These are phyloP conservation scores for Nectriaceae sp. DNA, from an alignment of 2,329 filamentous ascomycete species.

Conservation along the genomic window DNA sequence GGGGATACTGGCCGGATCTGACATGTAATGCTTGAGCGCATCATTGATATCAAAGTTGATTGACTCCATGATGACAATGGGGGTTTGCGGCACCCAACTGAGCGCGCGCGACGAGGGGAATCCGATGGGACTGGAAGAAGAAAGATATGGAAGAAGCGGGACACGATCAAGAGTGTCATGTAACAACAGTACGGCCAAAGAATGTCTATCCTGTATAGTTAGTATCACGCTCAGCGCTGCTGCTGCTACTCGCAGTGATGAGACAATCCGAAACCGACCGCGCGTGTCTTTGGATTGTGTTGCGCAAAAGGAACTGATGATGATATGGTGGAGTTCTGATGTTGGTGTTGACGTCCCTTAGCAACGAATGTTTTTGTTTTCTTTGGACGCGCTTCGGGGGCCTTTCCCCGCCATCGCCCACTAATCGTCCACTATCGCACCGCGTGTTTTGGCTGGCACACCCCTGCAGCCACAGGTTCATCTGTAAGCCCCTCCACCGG, in stretches of 20 bases:
- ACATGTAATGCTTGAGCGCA: constrained; percentile 95
- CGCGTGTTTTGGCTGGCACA: constrained; percentile 19
- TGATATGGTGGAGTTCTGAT: too few relatives aligned
- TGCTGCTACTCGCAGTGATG: background rate
- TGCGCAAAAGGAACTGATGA: constrained; percentile 3
- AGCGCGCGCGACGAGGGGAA: constrained; percentile 16
- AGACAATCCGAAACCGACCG: constrained; percentile 1
- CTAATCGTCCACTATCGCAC: constrained; percentile 20
- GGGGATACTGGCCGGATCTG: constrained; percentile 79
- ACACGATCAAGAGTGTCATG: constrained; percentile 17
- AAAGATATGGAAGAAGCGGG: constrained; percentile 12
- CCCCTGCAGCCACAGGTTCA: constrained; percentile 25
- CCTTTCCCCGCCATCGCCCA: constrained; percentile 24
- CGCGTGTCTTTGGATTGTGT: too few relatives aligned
- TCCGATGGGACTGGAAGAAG: constrained; percentile 3
- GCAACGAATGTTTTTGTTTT: constrained; percentile 39
- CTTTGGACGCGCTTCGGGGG: constrained; percentile 28
- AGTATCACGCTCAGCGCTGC: too few relatives aligned
- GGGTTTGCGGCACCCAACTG: constrained; percentile 20
- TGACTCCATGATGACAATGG: constrained; percentile 65
- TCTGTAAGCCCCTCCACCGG: constrained; percentile 1
- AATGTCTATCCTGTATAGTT: too few relatives aligned
- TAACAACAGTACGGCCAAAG: too few relatives aligned
- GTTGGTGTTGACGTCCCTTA: constrained; percentile 17
- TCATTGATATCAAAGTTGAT: constrained; percentile 94